Evolutionary conservation across 2,329 filamentous ascomycete genomes (phyloP), one percentile per base, ranked within the genome.

Genomic region (Claviceps paspali): DNA sequence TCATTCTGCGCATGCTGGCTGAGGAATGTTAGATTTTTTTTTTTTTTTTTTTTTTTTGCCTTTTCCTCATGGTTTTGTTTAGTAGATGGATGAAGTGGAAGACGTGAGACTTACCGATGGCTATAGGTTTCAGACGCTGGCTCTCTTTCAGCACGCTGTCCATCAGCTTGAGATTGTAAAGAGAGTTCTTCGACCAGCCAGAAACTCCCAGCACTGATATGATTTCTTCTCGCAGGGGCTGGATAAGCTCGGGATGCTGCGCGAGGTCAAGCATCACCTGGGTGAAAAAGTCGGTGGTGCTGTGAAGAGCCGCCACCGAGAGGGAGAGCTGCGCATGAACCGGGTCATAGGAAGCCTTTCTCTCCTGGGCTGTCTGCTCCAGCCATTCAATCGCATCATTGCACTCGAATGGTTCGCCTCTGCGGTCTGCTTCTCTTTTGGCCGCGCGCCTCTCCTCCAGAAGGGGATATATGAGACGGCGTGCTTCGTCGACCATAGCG

Each of bases 71-170:
- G n/a, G n/a, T n/a, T n/a, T n/a, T n/a, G n/a, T n/a, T n/a, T n/a
- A n/a, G n/a, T n/a, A n/a, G n/a, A n/a, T n/a, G n/a, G n/a, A n/a
- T n/a, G n/a, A n/a, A n/a, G n/a, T n/a, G n/a, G n/a, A n/a, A 15
- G 6, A 21, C 14, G 5, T 29, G 5, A 2, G n/a, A 28, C 33
- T 27, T n/a, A 36, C 35, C 28, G n/a, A 36, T 31, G 6, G 15
- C 6, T 18, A 31, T 19, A 24, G 61, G 56, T 40, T 60, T 61
- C 4, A 63, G 24, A 1, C 68, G 60, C 52, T 68, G 63, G 26
- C 59, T 64, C 46, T 72, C 67, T 28, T 67, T 65, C 23, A 72
- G 60, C 3, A 63, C 60, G 32, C 64, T 68, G 46, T 71, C 68
- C 30, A 65, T 55, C 0, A 63, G 56, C 45, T 65, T 59, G 32